Base-by-base conservation (phyloP, 2,329 filamentous ascomycete genomes). In the Colletotrichum sp. region DNA sequence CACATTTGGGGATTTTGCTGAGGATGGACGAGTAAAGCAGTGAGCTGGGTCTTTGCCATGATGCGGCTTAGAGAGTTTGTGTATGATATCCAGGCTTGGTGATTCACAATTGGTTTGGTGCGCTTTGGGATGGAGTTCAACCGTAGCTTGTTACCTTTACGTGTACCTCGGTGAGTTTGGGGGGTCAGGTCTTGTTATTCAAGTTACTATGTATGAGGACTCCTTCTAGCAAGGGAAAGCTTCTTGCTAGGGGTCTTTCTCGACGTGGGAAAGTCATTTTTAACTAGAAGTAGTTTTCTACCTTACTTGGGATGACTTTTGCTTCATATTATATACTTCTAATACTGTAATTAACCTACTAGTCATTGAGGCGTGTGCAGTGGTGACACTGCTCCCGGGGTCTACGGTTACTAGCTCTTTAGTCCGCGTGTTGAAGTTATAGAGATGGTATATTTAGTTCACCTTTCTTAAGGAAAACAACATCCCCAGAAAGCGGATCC, bases 401-500 rank as follows among this genome's bases (percentile, higher is more conserved):
- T 0, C 4, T 43, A 9, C 1, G n/a, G 3, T 1, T 12, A n/a
- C 3, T 2, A n/a, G 43, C 18, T 22, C n/a, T 48, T 22, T 5
- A 12, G 10, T 48, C 9, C 10, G 13, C 8, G n/a, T 22, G 22
- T 22, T 48, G n/a, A 48, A 22, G 10, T 48, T 13, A 48, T 22
- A 22, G n/a, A 48, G 43, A 48, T 8, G 43, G n/a, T 48, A 22
- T 22, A 10, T 48, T 48, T 48, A 48, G n/a, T 48, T 22, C n/a
- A 48, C 25, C 16, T n/a, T n/a, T 61, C 58, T 62, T 18, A 25
- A 61, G 32, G 48, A 18, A 70, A 16, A 48, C 52, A 1, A 68
- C 6, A 15, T 68, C 52, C 6, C 66, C 66, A 43, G 66, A 68
- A 13, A 39, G 28, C 5, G 91, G 88, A 81, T 93, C 91, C 87